A percentile compares a stretch with the other conserved stretches of the same genome.
These are phyloP conservation scores for Juncus effusus DNA, from an alignment of 176 grass and related monocot genomes.

Conservation along the genomic window DNA sequence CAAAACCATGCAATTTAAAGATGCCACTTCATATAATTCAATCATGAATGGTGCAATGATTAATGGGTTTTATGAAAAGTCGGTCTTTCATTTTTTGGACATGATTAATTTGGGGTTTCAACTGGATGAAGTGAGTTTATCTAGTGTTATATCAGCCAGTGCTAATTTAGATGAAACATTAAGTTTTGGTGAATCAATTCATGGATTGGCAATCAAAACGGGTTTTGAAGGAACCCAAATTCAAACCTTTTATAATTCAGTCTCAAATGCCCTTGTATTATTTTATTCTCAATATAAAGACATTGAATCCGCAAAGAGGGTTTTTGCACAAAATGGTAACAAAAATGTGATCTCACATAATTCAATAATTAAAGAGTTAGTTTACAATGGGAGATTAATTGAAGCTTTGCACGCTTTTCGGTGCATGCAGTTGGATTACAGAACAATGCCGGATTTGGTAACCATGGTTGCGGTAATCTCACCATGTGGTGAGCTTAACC, in stretches of 20 bases:
- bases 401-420: constrained; percentile 36
- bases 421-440: constrained; percentile 40
- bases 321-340: constrained; percentile 37
- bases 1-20: constrained; percentile 40
- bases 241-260: constrained; percentile 24
- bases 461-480: constrained; percentile 57
- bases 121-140: constrained; percentile 56
- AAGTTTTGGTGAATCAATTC: constrained; percentile 52
- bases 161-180: constrained; percentile 22
- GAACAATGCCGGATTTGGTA: constrained; percentile 35
- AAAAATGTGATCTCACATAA: constrained; percentile 73
- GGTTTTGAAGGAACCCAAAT: constrained; percentile 36
- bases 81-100: constrained; percentile 54
- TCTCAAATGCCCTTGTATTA: constrained; percentile 55
- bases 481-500: constrained; percentile 41
- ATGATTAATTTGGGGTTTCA: constrained; percentile 31
- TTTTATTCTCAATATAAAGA: constrained; percentile 50
- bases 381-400: constrained; percentile 30
- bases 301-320: constrained; percentile 26
- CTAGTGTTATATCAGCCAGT: constrained; percentile 42
- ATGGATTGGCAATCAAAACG: constrained; percentile 44
- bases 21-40: constrained; percentile 68
- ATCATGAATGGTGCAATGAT: constrained; percentile 51
- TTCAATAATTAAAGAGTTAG: constrained; percentile 60
- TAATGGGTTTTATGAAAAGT: constrained; percentile 29